Evolutionary conservation across 2,329 filamentous ascomycete genomes (phyloP), one percentile per base, ranked within the genome.

Genomic region (Dothidotthia symphoricarpi): DNA sequence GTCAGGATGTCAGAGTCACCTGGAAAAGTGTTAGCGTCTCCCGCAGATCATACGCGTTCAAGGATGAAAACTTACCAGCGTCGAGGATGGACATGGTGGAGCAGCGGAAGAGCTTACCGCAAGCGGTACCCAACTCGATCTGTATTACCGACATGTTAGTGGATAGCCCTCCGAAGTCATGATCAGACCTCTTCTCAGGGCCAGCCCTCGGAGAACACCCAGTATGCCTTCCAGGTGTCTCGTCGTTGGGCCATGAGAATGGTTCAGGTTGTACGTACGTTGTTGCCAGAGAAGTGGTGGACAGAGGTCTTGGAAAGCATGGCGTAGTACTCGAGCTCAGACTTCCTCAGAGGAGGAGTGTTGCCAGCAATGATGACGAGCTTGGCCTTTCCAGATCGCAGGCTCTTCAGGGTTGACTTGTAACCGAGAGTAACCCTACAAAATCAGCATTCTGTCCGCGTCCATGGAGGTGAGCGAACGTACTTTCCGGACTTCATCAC

Each of bases 41-140:
- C 17, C 16, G 10, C 14, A 26, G 14, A 3, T 12, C 19, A 28
- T 25, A 3, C 26, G 29, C 22, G 11, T 22, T 10, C n/a, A 16
- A 6, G 17, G 30, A 30, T 8, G 6, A 19, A 14, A 34, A 61
- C 60, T 47, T 57, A 63, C 91, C 93, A 70, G 90, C 89, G 75
- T 98, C 93, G 59, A 97, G 78, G 69, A 97, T 86, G 63, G 90
- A 85, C 86, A 98, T 94, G 75, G 90, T 95, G 59, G 88, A 91
- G 83, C 88, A 95, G 63, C 89, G 83, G 86, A 95, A 98, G 70
- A 98, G 86, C 81, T 97, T 97, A 80, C 93, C 93, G 78, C 90
- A 96, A 62, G 89, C 90, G 69, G 90, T 97, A 68, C 93, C 93
- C 59, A 98, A 82, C 79, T 97, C 93, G 70, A 97, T 96, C 90